Base-by-base conservation (phyloP, 768 basidiomycete species). In the Sarcomyxa edulis region DNA sequence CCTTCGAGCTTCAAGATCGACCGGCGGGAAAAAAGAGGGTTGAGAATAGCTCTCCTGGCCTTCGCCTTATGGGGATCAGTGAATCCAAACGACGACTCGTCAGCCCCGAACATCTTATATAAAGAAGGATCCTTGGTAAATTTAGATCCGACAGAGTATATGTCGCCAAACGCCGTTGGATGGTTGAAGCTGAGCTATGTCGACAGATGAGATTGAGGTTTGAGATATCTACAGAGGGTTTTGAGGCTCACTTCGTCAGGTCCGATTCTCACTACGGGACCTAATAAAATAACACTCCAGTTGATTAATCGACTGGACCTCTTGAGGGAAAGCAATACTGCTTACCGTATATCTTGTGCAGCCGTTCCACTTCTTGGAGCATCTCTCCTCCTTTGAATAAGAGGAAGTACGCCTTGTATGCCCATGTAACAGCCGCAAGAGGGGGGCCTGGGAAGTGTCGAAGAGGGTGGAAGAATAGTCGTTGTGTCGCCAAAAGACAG, bases 141-240 rank as follows among this genome's bases (percentile, higher is more conserved):
- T 35, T 55, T 55, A 3, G 55, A 52, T 6, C 59, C 59, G 47
- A 59, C 58, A n/a, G 59, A 59, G 48, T 71, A 68, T 19, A 71
- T 68, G n/a, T 66, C 66, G 19, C 52, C 50, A 39, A 66, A 67
- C 5, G 59, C 66, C 6, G 51, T 44, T 10, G 66, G 64, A 39
- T 64, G 56, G 32, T 56, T 61, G 52, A 71, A 71, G 37, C 68
- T 66, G 35, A 71, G 59, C 69, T 69, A 22, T 22, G 18, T n/a
- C n/a, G 19, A 20, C 6, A 20, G n/a, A 27, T 18, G 45, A 24
- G 20, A 22, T 32, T 24, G 28, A 20, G 24, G 24, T 27, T 9
- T 12, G 19, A 7, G 28, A 14, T 11, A 14, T 6, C 33, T 21
- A 39, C n/a, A 3, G 29, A 9, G 1, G 32, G 7, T 15, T 32